phyloP scores from a whole-genome alignment of 2,329 filamentous ascomycete genomes.

The Aspergillus phoenicis region DNA sequence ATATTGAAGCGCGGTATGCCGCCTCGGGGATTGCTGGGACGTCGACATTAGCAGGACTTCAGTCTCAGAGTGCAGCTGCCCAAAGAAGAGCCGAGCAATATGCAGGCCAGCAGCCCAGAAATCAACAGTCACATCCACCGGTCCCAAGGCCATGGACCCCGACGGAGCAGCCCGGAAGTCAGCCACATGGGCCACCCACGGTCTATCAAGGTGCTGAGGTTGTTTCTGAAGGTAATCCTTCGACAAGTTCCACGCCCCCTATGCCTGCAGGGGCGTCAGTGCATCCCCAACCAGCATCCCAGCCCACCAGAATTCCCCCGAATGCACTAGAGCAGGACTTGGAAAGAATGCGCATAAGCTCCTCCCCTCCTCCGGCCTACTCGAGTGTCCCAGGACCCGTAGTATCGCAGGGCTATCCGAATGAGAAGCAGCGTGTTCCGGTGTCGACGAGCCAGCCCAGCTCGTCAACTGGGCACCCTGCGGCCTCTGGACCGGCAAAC shows the following conservation, averaged over 20 bases:
- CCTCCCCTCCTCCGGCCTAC: slow-evolving; percentile 93
- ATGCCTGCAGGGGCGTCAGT: slow-evolving; percentile 27
- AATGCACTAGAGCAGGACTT: slow-evolving; percentile 85
- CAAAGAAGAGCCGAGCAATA: slow-evolving; percentile 82
- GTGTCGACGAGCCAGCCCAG: slow-evolving; percentile 22
- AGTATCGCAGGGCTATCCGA: slow-evolving; percentile 65
- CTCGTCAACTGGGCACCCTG: slow-evolving; percentile 30
- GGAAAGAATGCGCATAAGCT: slow-evolving; percentile 75
- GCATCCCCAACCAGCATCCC: slow-evolving; percentile 23
- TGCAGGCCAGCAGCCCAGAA: slow-evolving; percentile 51
- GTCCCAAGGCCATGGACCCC: slow-evolving; percentile 82
- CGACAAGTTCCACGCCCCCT: slow-evolving; percentile 41
- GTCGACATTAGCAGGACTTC: slow-evolving; percentile 75
- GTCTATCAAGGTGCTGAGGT: slow-evolving; percentile 86
- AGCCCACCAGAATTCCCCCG: slow-evolving; percentile 52
- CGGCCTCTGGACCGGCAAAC: slow-evolving; percentile 26
- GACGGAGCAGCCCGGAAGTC: slow-evolving; percentile 82
- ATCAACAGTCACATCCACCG: slow-evolving; percentile 35
- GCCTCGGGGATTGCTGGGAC: slow-evolving; percentile 87
- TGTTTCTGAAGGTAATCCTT: slow-evolving; percentile 53
- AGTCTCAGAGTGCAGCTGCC: slow-evolving; percentile 76
- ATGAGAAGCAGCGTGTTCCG: slow-evolving; percentile 70
- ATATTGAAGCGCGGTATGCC: slow-evolving; percentile 89
- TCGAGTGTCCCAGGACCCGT: slow-evolving; percentile 66
- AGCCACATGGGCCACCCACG: slow-evolving; percentile 85